These are phyloP conservation scores for Cyberlindnera xylosilytica DNA, from an alignment of 805 yeast genomes.

Conservation along the genomic window DNA sequence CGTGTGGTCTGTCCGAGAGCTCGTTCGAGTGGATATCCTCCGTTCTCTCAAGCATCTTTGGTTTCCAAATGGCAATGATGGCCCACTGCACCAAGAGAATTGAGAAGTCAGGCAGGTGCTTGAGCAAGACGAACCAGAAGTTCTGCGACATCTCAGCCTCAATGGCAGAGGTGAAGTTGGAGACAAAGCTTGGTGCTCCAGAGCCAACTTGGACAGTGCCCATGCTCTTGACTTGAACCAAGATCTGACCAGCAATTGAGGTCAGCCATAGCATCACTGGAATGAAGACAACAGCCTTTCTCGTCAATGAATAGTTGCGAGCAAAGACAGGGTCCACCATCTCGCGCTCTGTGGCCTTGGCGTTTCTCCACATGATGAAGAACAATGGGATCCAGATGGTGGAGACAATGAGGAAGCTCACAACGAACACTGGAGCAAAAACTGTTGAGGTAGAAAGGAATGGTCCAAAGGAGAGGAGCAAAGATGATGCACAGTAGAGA, in stretches of 20 bases:
- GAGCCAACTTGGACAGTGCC: background rate
- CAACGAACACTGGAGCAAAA: too few relatives aligned
- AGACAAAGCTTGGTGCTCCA: background rate
- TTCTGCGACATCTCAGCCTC: conserved; percentile 10
- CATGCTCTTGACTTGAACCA: background rate
- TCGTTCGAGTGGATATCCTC: conserved; percentile 14
- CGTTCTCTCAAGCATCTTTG: conserved; percentile 13
- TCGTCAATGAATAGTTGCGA: conserved; percentile 9
- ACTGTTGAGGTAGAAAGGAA: too few relatives aligned
- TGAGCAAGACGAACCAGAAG: conserved; percentile 11
- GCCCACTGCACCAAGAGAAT: conserved; percentile 15
- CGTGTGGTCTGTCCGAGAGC: conserved; percentile 9
- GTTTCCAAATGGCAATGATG: conserved; percentile 13
- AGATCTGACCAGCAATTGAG: background rate
- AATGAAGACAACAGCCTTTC: conserved; percentile 7
- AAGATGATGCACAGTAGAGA: background rate
- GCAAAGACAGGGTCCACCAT: conserved; percentile 17
- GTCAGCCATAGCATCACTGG: conserved; percentile 7
- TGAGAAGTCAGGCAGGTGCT: conserved; percentile 14
- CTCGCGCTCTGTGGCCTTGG: conserved; percentile 13
- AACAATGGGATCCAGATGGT: conserved; percentile 20
- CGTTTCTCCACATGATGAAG: conserved; percentile 19
- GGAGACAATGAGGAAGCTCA: conserved; percentile 11
- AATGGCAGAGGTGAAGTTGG: conserved; percentile 4
- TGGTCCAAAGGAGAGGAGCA: conserved; percentile 23